Conservation (phyloP, 176 grass and related monocot species). For the Tuctoria greenei region DNA sequence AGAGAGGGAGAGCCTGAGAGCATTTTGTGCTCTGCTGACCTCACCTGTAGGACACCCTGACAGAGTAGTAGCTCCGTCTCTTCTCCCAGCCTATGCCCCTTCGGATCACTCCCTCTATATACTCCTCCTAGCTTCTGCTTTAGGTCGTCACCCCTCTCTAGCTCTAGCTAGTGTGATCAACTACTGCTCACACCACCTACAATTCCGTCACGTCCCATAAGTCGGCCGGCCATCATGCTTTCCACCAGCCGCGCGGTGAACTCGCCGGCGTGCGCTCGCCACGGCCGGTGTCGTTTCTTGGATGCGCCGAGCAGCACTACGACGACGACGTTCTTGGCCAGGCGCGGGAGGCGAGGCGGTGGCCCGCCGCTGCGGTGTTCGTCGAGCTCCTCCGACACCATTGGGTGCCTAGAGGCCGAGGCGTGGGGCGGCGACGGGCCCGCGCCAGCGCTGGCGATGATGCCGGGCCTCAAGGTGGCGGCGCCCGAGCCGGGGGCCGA, state of each 20-base stretch:
- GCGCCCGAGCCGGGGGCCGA: slow-evolving; percentile 35
- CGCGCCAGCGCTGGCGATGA: background rate
- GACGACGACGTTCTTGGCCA: background rate
- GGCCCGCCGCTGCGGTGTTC: slow-evolving; percentile 27
- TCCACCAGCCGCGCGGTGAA: background rate
- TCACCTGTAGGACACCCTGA: background rate
- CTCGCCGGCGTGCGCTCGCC: background rate
- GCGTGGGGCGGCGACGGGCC: slow-evolving; percentile 23
- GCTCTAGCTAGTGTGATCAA: too few species aligned
- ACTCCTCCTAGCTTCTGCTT: too few species aligned
- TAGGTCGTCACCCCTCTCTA: too few species aligned
- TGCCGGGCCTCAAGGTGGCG: slow-evolving; percentile 16
- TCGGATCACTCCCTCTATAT: background rate
- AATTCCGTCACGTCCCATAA: background rate
- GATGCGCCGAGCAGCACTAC: background rate
- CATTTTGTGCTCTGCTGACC: background rate
- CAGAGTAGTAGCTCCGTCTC: background rate
- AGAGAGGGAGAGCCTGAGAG: background rate
- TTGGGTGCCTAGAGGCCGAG: slow-evolving; percentile 42
- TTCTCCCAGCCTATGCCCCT: background rate
- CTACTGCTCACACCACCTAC: background rate
- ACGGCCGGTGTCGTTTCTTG: background rate
- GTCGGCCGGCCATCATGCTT: background rate
- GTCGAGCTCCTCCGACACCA: slow-evolving; percentile 29
- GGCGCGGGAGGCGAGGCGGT: background rate